phyloP scores from a whole-genome alignment of 148 eudicot species.

The Rheum nobile region DNA sequence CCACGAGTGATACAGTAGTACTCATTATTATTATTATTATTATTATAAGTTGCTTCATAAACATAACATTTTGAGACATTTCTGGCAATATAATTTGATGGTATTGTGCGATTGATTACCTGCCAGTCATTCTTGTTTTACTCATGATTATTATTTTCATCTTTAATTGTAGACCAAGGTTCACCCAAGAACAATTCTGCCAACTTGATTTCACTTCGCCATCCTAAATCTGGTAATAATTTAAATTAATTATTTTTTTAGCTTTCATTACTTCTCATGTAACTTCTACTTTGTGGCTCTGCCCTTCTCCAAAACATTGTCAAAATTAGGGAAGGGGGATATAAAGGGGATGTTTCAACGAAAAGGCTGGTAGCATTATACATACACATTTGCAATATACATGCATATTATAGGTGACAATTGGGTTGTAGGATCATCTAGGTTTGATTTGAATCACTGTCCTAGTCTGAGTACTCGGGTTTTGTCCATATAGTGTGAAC shows the following conservation, averaged over 20 bases:
- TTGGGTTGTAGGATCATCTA: not conserved
- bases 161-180: constrained; percentile 24
- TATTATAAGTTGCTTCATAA: no score
- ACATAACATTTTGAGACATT: no score
- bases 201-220: constrained; percentile 53
- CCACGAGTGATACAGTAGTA: not conserved
- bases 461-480: not conserved
- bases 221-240: constrained; percentile 80
- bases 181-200: constrained; percentile 27
- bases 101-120: not conserved
- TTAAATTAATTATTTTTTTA: not conserved
- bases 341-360: not conserved
- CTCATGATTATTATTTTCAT: not conserved
- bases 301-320: not conserved
- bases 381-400: not conserved
- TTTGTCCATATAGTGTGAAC: not conserved
- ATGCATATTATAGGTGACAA: not conserved
- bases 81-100: not conserved
- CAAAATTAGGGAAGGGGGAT: not conserved
- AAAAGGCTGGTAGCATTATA: not conserved
- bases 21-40: no score
- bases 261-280: not conserved
- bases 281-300: not conserved
- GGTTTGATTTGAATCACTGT: not conserved
- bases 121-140: not conserved